These are phyloP conservation scores for Calonectria leucothoes DNA, from an alignment of 2,329 filamentous ascomycete genomes.

Conservation along the genomic window DNA sequence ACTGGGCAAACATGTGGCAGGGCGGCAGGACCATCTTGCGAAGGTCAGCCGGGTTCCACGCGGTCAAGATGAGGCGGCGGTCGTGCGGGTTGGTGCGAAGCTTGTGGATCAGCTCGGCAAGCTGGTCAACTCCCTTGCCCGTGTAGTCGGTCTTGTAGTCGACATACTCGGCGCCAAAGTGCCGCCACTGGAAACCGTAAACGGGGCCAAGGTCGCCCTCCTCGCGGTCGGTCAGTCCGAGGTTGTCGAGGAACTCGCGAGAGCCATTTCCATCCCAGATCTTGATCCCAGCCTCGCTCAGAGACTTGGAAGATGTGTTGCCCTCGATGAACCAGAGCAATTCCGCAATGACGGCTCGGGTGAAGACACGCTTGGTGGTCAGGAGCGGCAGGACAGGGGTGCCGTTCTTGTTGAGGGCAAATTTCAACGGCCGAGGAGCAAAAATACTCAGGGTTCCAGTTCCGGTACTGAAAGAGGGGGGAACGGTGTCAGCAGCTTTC, in stretches of 20 bases:
- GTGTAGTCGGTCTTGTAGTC: slow-evolving; percentile 85
- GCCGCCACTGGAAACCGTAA: slow-evolving; percentile 98
- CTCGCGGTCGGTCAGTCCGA: slow-evolving; percentile 83
- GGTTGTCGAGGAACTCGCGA: slow-evolving; percentile 87
- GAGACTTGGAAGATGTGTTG: slow-evolving; percentile 80
- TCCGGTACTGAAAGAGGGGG: slow-evolving; percentile 76
- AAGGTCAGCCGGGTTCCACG: slow-evolving; percentile 93
- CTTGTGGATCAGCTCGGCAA: slow-evolving; percentile 90
- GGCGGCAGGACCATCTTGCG: slow-evolving; percentile 91
- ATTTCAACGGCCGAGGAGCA: slow-evolving; percentile 87
- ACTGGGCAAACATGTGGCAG: slow-evolving; percentile 98
- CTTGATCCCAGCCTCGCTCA: slow-evolving; percentile 85
- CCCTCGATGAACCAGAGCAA: slow-evolving; percentile 96
- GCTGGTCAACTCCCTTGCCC: slow-evolving; percentile 91
- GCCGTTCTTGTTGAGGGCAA: slow-evolving; percentile 76
- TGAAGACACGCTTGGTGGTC: slow-evolving; percentile 97
- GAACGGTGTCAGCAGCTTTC: not conserved
- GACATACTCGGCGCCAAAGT: slow-evolving; percentile 93
- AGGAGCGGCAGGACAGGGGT: slow-evolving; percentile 85
- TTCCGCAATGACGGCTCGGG: slow-evolving; percentile 89
- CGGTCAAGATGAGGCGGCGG: slow-evolving; percentile 87
- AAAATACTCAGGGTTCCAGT: slow-evolving; percentile 94
- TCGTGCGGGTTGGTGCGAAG: slow-evolving; percentile 87
- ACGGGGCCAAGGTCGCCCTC: slow-evolving; percentile 94
- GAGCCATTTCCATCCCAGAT: slow-evolving; percentile 99